These are phyloP conservation scores for Bothriochloa decipiens DNA, from an alignment of 176 grass and related monocot species.

Conservation along the genomic window DNA sequence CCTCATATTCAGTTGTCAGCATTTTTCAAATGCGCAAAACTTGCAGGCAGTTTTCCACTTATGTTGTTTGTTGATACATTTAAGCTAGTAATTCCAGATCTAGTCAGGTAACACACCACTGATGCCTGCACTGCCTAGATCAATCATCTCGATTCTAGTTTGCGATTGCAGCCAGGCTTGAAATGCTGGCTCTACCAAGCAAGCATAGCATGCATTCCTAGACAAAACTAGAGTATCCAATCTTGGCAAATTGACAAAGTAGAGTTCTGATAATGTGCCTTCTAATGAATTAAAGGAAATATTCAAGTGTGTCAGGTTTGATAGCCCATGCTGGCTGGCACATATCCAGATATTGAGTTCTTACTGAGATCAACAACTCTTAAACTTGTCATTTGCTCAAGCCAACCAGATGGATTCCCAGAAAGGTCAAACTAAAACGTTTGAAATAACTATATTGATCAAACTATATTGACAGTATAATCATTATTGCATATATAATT, in stretches of 20 bases:
- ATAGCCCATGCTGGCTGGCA: constrained; percentile 22
- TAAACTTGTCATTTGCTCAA: constrained; percentile 40
- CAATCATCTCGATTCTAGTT: constrained; percentile 21
- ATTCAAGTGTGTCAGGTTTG: constrained; percentile 26
- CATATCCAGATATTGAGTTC: constrained; percentile 40
- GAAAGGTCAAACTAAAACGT: not conserved
- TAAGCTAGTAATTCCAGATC: constrained; percentile 45
- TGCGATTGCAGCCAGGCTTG: constrained; percentile 40
- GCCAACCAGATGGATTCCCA: constrained; percentile 2
- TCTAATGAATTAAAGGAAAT: constrained; percentile 33
- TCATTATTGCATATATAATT: too few species aligned
- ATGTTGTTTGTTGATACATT: constrained; percentile 42
- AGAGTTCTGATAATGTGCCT: constrained; percentile 11
- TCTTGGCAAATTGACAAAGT: constrained; percentile 31
- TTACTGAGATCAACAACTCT: constrained; percentile 46
- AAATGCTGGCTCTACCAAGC: constrained; percentile 11
- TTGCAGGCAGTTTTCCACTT: constrained; percentile 31
- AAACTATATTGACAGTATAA: too few species aligned
- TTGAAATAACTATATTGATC: too few species aligned
- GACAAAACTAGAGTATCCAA: constrained; percentile 33
- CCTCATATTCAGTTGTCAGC: not conserved
- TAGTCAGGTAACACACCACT: constrained; percentile 2
- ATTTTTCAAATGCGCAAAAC: not conserved
- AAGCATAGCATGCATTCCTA: constrained; percentile 23
- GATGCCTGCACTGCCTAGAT: constrained; percentile 25